Evolutionary conservation across 2,329 filamentous ascomycete genomes (phyloP), one percentile per base, ranked within the genome.

Genomic region (Fusarium sp.): DNA sequence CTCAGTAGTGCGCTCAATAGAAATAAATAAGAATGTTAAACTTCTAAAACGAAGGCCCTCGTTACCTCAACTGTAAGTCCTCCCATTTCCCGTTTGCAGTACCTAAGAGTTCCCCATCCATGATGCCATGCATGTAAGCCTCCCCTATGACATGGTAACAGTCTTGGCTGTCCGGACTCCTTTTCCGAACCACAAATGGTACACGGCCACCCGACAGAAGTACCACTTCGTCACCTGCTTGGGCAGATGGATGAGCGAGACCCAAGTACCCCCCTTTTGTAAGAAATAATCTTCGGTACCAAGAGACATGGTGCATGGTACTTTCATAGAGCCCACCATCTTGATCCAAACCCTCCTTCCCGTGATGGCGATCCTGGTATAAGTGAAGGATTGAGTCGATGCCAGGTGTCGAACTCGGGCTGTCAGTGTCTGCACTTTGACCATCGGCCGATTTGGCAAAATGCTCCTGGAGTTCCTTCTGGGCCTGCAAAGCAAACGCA

Each of bases 131-230:
- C 10, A 53, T 9, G 5, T 53, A 53, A 13, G 33, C 4, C 13
- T 53, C 50, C 2, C 50, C 50, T 1, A 53, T 2, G 2, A 53
- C 6, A 0, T 2, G 5, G 7, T 37, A 37, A n/a, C 13, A 23
- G 3, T 8, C 9, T 25, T 0, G 5, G 2, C 6, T 4, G 0
- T 21, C 3, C 9, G 0, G 3, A 9, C 4, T 9, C 1, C 0
- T 1, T 21, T 3, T 25, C 9, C 10, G 2, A 0, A 38, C 19
- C 3, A 38, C 32, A 0, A 53, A 53, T 2, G 33, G 50, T 28
- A 38, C 23, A 2, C 33, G 50, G 1, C 50, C 33, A 0, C 50
- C 33, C 18, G 50, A 53, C 5, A 53, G 7, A 38, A 53, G 50
- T 1, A 28, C 2, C 1, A 53, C 13, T 7, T 38, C 10, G 2